phyloP scores from a whole-genome alignment of 805 yeast species.

The Blastobotrys parvus region DNA sequence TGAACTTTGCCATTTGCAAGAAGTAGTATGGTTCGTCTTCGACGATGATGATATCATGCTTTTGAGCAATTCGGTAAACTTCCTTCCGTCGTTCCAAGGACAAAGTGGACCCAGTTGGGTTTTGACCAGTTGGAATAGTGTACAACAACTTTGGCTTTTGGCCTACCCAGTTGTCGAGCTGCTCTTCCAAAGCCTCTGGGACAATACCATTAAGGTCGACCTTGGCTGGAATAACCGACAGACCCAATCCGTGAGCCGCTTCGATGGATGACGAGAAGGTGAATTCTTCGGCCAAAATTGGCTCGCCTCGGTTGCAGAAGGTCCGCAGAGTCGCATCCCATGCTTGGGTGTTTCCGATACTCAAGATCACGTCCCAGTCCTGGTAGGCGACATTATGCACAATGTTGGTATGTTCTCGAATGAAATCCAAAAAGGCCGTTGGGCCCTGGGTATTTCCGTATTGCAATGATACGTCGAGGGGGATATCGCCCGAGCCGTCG shows the following conservation, averaged over 20 bases:
- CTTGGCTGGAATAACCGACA: constrained; percentile 60
- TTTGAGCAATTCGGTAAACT: constrained; percentile 69
- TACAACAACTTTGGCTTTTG: constrained; percentile 79
- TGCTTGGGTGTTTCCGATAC: constrained; percentile 84
- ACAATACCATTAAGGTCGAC: constrained; percentile 74
- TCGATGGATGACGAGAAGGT: constrained; percentile 81
- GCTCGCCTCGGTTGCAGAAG: constrained; percentile 69
- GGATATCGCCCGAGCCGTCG: constrained; percentile 39
- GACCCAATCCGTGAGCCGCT: constrained; percentile 65
- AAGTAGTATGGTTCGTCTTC: constrained; percentile 99
- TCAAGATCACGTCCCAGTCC: constrained; percentile 65
- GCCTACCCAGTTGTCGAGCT: constrained; percentile 60
- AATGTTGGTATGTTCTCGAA: constrained; percentile 55
- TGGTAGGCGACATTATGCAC: constrained; percentile 43
- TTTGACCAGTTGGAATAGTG: constrained; percentile 93
- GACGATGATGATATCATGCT: constrained; percentile 76
- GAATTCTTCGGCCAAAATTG: constrained; percentile 74
- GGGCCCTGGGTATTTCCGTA: constrained; percentile 85
- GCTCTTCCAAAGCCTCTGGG: constrained; percentile 56
- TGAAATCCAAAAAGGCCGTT: constrained; percentile 54
- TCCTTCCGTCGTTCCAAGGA: constrained; percentile 65
- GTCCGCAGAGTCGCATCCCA: constrained; percentile 81
- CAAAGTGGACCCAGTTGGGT: constrained; percentile 91
- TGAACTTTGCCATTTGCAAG: constrained; percentile 82
- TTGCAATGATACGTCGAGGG: constrained; percentile 79